Evolutionary conservation across 2,329 filamentous ascomycete genomes (phyloP).

Genomic region (Myriosclerotinia curreyana): DNA sequence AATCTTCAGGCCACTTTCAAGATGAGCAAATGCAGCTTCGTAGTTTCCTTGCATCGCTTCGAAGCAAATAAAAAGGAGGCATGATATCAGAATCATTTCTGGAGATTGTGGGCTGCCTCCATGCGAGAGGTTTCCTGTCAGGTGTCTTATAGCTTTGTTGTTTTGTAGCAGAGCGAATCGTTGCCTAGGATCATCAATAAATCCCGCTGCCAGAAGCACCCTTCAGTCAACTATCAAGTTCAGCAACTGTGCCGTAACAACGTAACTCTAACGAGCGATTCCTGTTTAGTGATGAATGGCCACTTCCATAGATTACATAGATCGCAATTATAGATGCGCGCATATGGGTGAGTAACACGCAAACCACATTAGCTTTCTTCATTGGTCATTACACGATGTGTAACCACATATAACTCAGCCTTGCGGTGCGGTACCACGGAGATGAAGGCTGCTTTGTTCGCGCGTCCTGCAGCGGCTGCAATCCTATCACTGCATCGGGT

Average conservation of each 20-base stretch:
- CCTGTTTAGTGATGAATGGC: not conserved
- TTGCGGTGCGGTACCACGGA: not conserved
- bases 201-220: constrained; percentile 6
- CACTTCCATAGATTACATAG: not conserved
- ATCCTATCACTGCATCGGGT: not conserved
- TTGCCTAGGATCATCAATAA: constrained; percentile 36
- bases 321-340: constrained; percentile 1
- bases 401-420: not conserved
- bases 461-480: constrained; percentile 2
- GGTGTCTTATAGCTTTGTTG: constrained; percentile 38
- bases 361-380: not conserved
- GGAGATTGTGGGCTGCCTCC: not conserved
- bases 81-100: constrained; percentile 24
- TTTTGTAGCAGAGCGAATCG: constrained; percentile 38
- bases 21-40: constrained; percentile 26
- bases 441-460: not conserved
- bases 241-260: constrained; percentile 15
- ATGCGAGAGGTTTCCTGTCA: constrained; percentile 44
- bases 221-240: not conserved
- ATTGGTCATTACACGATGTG: not conserved
- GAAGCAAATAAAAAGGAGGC: constrained; percentile 29
- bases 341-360: not conserved
- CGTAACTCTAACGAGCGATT: not conserved
- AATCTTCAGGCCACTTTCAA: constrained; percentile 27
- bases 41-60: constrained; percentile 28